phyloP scores from a whole-genome alignment of 78 protist species.

The Monocercomonoides exilis region DNA sequence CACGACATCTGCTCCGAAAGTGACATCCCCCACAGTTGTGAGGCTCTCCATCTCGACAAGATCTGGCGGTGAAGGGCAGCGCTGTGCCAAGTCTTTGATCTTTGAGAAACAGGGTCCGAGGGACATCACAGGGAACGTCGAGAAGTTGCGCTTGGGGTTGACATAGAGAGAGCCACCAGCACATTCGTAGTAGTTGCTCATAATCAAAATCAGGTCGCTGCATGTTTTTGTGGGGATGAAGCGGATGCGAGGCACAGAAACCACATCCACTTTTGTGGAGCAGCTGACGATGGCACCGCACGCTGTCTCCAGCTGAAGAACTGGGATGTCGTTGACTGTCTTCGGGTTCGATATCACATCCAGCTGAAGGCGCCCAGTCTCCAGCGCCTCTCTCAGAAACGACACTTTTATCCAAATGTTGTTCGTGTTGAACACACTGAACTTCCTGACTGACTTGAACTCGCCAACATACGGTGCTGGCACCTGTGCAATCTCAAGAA shows the following conservation, averaged over 20 bases:
- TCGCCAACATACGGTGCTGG: constrained; percentile 53
- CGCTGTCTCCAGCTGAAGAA: constrained; percentile 93
- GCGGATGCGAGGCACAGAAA: constrained; percentile 80
- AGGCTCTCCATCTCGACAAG: constrained; percentile 73
- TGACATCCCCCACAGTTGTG: constrained; percentile 83
- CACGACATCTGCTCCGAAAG: constrained; percentile 59
- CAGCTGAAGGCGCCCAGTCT: constrained; percentile 39
- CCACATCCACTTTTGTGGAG: constrained; percentile 56
- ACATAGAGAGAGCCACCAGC: constrained; percentile 37
- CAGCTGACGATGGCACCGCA: constrained; percentile 83
- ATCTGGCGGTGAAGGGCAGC: constrained; percentile 61
- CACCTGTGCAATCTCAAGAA: constrained; percentile 48
- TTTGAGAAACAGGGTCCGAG: constrained; percentile 69
- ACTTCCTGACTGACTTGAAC: constrained; percentile 78
- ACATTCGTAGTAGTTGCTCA: constrained; percentile 65
- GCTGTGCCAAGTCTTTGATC: constrained; percentile 29
- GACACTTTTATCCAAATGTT: constrained; percentile 82
- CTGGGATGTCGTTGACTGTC: constrained; percentile 43
- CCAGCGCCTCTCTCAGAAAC: constrained; percentile 55
- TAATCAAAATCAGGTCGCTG: constrained; percentile 79
- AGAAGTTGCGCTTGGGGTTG: constrained; percentile 45
- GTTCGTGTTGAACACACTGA: constrained; percentile 93
- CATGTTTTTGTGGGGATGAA: constrained; percentile 87
- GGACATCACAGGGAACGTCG: constrained; percentile 65
- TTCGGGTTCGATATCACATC: constrained; percentile 85